Evolutionary conservation across 106 monocot genomes (phyloP).

Genomic region (Hemerocallis citrina): DNA sequence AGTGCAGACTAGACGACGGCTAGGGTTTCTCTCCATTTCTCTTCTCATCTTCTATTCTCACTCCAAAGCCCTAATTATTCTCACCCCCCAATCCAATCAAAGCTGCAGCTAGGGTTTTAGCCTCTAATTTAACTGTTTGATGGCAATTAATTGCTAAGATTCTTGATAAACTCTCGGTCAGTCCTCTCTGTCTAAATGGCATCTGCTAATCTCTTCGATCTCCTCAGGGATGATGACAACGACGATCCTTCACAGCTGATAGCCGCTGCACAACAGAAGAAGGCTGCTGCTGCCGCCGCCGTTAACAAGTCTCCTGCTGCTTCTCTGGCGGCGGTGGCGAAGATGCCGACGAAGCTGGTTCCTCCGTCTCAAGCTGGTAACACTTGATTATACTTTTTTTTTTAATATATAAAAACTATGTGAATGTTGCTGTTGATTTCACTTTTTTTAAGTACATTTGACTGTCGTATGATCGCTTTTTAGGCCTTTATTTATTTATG

Average conservation of each 20-base stretch:
- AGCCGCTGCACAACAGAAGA: slow-evolving; percentile 42
- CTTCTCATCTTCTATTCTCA: background rate
- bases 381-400: too few relatives aligned
- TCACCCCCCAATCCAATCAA: too few relatives aligned
- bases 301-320: slow-evolving; percentile 10
- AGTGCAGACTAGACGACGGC: too few relatives aligned
- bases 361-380: slow-evolving; percentile 43
- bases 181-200: slow-evolving; percentile 20
- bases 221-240: slow-evolving; percentile 51
- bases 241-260: slow-evolving; percentile 49
- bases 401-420: too few relatives aligned
- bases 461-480: too few relatives aligned
- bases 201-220: slow-evolving; percentile 43
- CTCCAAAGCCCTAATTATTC: too few relatives aligned
- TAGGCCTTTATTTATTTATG: too few relatives aligned
- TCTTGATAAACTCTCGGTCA: background rate
- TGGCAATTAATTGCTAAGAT: slow-evolving; percentile 5
- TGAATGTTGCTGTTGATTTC: too few relatives aligned
- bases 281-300: slow-evolving; percentile 16
- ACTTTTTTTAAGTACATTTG: too few relatives aligned
- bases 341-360: slow-evolving; percentile 51
- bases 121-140: too few relatives aligned
- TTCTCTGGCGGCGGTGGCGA: slow-evolving; percentile 19
- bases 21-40: background rate
- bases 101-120: too few relatives aligned